Evolutionary conservation across 495 filamentous ascomycete species (phyloP), one percentile per base, ranked within the genome.

Genomic region (Talaromyces wortmannii): DNA sequence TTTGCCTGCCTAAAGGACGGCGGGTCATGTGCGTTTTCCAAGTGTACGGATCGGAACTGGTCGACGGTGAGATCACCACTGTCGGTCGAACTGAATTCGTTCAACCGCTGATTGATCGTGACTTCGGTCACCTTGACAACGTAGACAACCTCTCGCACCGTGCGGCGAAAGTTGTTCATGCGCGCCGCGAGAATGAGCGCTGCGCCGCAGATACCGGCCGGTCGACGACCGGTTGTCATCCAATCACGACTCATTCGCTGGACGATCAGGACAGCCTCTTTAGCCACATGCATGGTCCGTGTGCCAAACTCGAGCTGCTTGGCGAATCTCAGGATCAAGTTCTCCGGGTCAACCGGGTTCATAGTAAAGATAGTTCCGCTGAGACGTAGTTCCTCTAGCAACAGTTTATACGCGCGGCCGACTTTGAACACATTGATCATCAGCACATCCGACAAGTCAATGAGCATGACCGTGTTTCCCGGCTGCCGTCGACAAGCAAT

Each of bases 111-210:
- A 54, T 86, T 84, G 59, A 98, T 88, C 4, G 94, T 98, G 31
- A 87, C 75, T 60, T 95, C 92, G 8, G 91, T 90, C 31, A 97
- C 92, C 61, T 96, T 96, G 56, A 96, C 95, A 15, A 96, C 84
- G 62, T 95, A 97, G 31, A 97, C 94, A 10, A 97, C 86, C 71
- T 98, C 94, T 29, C 90, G 80, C 6, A 95, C 83, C 0, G 89
- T 94, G 16, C 94, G 86, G 40, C 92, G 85, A 67, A 92, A 97
- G 67, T 97, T 97, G 76, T 96, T 95, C 84, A 96, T 96, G 32
- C 95, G 87, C 8, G 94, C 91, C 17, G 94, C 95, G 59, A 98
- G 83, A 59, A 98, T 89, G 55, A 98, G 79, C 56, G 91, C 91
- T 8, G 94, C 95, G 56, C 94, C 95, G 69, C 91, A 96, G 45